These are phyloP conservation scores for Citrullus colocynthis DNA, from an alignment of 306 rosid genomes.

Conservation along the genomic window DNA sequence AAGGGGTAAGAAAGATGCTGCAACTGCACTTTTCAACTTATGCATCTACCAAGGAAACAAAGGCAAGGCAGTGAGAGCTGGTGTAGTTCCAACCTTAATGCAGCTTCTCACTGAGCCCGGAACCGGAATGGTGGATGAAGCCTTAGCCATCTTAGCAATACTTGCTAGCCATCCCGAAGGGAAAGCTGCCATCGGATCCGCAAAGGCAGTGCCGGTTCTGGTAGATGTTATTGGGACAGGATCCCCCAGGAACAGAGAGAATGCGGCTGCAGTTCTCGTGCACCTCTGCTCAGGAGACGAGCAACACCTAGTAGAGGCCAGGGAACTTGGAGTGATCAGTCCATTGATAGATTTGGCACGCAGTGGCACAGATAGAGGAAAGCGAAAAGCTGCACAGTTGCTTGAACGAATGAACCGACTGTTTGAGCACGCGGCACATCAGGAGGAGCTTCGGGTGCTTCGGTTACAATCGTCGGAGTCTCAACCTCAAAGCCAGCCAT, in stretches of 20 bases:
- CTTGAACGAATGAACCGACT: conserved; percentile 71
- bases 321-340: conserved; percentile 50
- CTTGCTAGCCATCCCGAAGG: conserved; percentile 89
- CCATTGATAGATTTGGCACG: conserved; percentile 64
- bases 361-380: conserved; percentile 88
- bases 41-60: conserved; percentile 97
- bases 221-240: conserved; percentile 73
- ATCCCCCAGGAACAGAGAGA: conserved; percentile 92
- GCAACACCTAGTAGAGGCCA: conserved; percentile 58
- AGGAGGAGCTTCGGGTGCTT: conserved; percentile 7
- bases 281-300: conserved; percentile 83
- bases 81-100: conserved; percentile 87
- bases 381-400: conserved; percentile 83
- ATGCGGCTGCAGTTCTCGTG: conserved; percentile 86
- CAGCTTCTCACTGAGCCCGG: conserved; percentile 64
- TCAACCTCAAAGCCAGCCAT: conserved; percentile 36
- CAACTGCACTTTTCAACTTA: conserved; percentile 91
- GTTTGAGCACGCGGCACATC: conserved; percentile 42
- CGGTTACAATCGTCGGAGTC: conserved; percentile 27
- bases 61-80: conserved; percentile 92
- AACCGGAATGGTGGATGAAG: conserved; percentile 96
- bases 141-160: conserved; percentile 89
- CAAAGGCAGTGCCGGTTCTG: conserved; percentile 77
- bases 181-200: conserved; percentile 64
- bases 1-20: conserved; percentile 98